Evolutionary conservation across 768 basidiomycete species (phyloP).

Genomic region (Tulasnella sp.): DNA sequence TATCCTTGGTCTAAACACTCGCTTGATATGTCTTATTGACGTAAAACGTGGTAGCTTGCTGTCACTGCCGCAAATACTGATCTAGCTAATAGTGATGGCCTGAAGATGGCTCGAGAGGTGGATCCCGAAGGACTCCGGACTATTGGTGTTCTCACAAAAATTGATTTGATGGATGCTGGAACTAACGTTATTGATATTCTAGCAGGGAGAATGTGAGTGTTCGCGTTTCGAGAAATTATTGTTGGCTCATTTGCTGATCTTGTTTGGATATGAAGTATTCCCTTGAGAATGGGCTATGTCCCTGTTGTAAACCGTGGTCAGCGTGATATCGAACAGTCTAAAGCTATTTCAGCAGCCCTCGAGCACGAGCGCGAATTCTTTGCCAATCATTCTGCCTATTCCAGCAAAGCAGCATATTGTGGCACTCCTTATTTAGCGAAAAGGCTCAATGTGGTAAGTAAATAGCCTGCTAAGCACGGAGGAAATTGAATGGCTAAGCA

Average conservation of each 20-base stretch:
- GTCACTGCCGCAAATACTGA: slow-evolving; percentile 94
- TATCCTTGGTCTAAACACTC: background rate
- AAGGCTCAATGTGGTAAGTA: slow-evolving; percentile 79
- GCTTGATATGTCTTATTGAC: background rate
- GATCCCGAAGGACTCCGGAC: slow-evolving; percentile 90
- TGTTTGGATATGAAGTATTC: slow-evolving; percentile 37
- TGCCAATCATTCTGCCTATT: slow-evolving; percentile 86
- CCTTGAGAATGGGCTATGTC: slow-evolving; percentile 90
- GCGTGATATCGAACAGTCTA: slow-evolving; percentile 84
- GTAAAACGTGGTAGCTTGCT: slow-evolving; percentile 38
- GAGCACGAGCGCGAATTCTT: slow-evolving; percentile 89
- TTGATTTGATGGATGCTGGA: slow-evolving; percentile 96
- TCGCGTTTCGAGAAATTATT: slow-evolving; percentile 42
- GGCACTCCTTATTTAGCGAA: slow-evolving; percentile 87
- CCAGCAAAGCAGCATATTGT: slow-evolving; percentile 88
- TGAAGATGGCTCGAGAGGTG: slow-evolving; percentile 91
- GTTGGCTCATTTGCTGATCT: background rate
- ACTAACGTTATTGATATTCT: slow-evolving; percentile 99
- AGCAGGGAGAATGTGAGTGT: slow-evolving; percentile 40
- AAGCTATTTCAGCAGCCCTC: slow-evolving; percentile 71
- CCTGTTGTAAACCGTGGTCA: slow-evolving; percentile 96
- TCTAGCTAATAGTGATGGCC: slow-evolving; percentile 89
- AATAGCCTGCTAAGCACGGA: no score
- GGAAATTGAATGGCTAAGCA: no score
- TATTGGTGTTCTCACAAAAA: slow-evolving; percentile 98